Evolutionary conservation across 257 asterid genomes (phyloP).

Genomic region (Marsdenia floribunda): DNA sequence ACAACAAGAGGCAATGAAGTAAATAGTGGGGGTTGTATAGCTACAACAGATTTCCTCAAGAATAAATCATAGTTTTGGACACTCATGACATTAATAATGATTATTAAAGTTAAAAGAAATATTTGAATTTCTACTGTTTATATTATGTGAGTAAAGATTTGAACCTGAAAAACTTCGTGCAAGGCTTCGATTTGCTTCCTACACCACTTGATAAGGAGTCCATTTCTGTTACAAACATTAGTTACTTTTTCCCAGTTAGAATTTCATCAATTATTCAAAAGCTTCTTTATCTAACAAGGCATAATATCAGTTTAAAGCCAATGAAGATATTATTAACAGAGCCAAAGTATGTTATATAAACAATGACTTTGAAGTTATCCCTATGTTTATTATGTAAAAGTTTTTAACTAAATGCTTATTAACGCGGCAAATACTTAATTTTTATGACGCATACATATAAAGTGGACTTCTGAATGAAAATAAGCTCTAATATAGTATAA

Average conservation of each 20-base stretch:
- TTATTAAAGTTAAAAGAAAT: not conserved
- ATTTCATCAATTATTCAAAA: slow-evolving; percentile 29
- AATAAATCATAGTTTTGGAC: slow-evolving; percentile 1
- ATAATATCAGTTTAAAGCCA: slow-evolving; percentile 10
- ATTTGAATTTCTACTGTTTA: slow-evolving; percentile 15
- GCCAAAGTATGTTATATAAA: not conserved
- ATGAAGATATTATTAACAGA: slow-evolving; percentile 6
- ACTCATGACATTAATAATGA: slow-evolving; percentile 3
- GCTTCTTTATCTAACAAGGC: slow-evolving; percentile 14
- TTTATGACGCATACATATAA: not conserved
- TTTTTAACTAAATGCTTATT: not conserved
- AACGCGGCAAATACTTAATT: not conserved
- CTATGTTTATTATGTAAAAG: not conserved
- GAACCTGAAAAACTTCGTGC: slow-evolving; percentile 99
- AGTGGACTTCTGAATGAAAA: not conserved
- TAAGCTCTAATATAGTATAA: not conserved
- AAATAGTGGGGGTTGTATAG: not conserved
- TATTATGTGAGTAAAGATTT: slow-evolving; percentile 60
- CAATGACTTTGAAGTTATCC: not conserved
- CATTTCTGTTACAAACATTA: slow-evolving; percentile 90
- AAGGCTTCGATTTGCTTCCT: slow-evolving; percentile 99
- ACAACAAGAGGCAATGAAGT: not conserved
- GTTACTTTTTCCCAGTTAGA: slow-evolving; percentile 66
- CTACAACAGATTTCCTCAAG: not conserved
- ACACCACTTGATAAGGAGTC: slow-evolving; percentile 87